Conservation (phyloP, 108 stramenopile genomes). For the Nitzschia palea region DNA sequence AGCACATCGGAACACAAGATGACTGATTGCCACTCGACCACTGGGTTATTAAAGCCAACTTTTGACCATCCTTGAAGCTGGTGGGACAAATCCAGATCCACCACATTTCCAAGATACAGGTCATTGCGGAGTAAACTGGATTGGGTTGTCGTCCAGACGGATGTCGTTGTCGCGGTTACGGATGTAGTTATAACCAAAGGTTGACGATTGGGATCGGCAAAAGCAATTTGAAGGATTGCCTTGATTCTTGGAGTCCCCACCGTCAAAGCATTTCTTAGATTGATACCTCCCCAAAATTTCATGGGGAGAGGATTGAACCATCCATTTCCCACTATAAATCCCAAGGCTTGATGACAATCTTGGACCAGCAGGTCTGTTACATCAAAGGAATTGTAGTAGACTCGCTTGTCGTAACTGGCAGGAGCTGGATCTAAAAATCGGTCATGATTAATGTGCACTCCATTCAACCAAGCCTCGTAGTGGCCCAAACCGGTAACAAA, state of each 20-base stretch:
- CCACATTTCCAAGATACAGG: not conserved
- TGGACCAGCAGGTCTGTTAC: not conserved
- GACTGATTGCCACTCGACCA: not conserved
- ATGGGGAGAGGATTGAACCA: conserved; percentile 1
- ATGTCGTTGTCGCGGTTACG: not conserved
- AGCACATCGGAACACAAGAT: not conserved
- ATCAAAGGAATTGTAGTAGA: conserved; percentile 5
- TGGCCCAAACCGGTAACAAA: not conserved
- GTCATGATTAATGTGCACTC: not conserved
- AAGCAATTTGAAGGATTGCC: not conserved
- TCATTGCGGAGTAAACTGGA: not conserved
- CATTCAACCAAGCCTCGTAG: conserved; percentile 5
- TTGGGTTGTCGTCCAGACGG: not conserved
- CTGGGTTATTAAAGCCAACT: not conserved
- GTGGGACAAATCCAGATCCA: not conserved
- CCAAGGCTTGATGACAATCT: not conserved
- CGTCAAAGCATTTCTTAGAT: not conserved
- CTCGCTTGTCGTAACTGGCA: not conserved
- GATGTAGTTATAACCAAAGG: not conserved
- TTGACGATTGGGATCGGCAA: not conserved
- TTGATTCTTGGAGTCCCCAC: not conserved
- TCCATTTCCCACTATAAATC: not conserved
- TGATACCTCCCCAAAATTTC: not conserved
- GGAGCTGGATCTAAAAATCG: conserved; percentile 1
- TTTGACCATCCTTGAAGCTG: not conserved